Evolutionary conservation across 2,329 filamentous ascomycete genomes (phyloP).

Genomic region (Cladorrhinum sp.): DNA sequence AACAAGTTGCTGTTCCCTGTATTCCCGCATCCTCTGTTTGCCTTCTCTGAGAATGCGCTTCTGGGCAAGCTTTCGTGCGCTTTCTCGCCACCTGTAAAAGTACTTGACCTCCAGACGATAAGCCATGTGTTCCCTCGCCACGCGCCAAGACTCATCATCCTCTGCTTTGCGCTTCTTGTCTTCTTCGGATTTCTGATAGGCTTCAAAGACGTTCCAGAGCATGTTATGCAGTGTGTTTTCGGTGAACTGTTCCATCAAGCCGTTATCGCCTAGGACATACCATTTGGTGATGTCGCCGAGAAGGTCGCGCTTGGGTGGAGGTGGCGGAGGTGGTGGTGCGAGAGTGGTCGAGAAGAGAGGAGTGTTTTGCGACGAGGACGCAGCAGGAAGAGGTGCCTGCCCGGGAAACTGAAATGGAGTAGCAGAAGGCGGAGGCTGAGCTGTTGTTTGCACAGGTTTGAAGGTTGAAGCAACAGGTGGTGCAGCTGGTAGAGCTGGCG

Average conservation of each 20-base stretch:
- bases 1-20: slow-evolving; percentile 37
- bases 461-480: background rate
- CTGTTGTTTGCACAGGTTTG: background rate
- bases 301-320: slow-evolving; percentile 35
- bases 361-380: background rate
- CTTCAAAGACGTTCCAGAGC: slow-evolving; percentile 40
- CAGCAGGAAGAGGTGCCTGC: background rate
- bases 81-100: slow-evolving; percentile 55
- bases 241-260: slow-evolving; percentile 51
- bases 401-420: background rate
- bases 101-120: slow-evolving; percentile 52
- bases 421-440: background rate
- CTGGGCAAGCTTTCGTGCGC: slow-evolving; percentile 46
- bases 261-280: slow-evolving; percentile 53
- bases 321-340: slow-evolving; percentile 8
- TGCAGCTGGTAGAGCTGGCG: slow-evolving; percentile 6
- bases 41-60: slow-evolving; percentile 50
- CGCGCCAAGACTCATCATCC: slow-evolving; percentile 44
- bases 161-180: slow-evolving; percentile 46
- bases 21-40: slow-evolving; percentile 49
- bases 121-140: slow-evolving; percentile 47
- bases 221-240: slow-evolving; percentile 45
- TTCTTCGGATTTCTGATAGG: slow-evolving; percentile 40
- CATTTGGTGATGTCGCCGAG: slow-evolving; percentile 52
- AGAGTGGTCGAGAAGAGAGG: background rate